Evolutionary conservation across 345 rosid species (phyloP).

Genomic region (Pistacia integerrima): DNA sequence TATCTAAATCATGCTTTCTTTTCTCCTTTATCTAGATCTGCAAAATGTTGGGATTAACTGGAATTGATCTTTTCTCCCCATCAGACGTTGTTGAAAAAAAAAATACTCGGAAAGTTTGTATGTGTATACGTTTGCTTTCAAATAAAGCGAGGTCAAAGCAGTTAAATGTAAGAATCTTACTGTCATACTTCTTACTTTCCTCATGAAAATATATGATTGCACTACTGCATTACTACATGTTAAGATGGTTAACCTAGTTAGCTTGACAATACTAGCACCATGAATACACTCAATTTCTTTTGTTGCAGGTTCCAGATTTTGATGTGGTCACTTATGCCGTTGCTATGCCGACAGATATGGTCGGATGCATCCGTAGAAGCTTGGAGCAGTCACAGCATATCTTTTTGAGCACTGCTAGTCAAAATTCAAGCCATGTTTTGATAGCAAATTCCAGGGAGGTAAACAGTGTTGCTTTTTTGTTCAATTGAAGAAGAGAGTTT

Average conservation of each 20-base stretch:
- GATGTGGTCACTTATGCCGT: slow-evolving; percentile 29
- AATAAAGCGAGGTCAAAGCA: slow-evolving; percentile 32
- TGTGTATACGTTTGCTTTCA: slow-evolving; percentile 35
- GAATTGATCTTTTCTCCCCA: slow-evolving; percentile 38
- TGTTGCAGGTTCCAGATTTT: slow-evolving; percentile 38
- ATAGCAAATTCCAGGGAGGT: slow-evolving; percentile 20
- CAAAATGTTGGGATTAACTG: slow-evolving; percentile 33
- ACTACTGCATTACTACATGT: not conserved
- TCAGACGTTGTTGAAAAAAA: slow-evolving; percentile 39
- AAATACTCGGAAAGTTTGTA: slow-evolving; percentile 33
- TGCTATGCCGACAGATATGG: slow-evolving; percentile 32
- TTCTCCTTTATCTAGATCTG: slow-evolving; percentile 28
- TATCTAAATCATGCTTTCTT: not conserved
- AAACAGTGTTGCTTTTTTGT: not conserved
- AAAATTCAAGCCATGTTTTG: not conserved
- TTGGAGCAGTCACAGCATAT: slow-evolving; percentile 26
- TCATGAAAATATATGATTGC: not conserved
- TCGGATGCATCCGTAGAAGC: slow-evolving; percentile 32
- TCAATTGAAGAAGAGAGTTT: not conserved
- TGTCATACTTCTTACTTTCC: not conserved
- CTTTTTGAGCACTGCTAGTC: slow-evolving; percentile 16
- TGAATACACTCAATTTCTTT: slow-evolving; percentile 8
- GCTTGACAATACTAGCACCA: not conserved
- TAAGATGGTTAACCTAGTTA: not conserved
- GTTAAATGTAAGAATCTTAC: slow-evolving; percentile 25